Base-by-base conservation (phyloP, 1,284 basidiomycete species). In the Phaffia rhodozyma region DNA sequence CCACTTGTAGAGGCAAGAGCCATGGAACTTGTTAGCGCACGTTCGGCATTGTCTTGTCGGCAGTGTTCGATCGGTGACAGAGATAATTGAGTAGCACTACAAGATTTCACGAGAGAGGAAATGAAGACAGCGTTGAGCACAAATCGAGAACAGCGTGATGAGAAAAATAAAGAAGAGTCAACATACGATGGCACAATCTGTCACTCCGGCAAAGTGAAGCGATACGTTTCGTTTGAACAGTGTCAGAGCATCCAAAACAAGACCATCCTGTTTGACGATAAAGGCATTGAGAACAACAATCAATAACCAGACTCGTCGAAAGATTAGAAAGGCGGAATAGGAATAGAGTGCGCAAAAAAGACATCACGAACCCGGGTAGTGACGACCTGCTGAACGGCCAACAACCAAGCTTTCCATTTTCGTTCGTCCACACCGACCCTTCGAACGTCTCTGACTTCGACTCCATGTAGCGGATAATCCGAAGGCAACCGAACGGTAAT, bases 21-120 rank as follows among this genome's bases (percentile, higher is more conserved):
- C 85, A 74, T 98, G 96, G 83, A 97, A 98, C 56, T 86, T 81
- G 76, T 97, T 97, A 76, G 89, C 91, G 78, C 93, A 97, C 1
- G 89, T 97, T 74, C 84, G 86, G 78, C 96, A 99, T 0, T 90
- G 86, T 72, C 94, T 96, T 68, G 84, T 86, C 0, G 96, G 94
- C 47, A 98, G 78, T 63, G 83, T 86, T 6, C 88, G 84, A 72
- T 98, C 96, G 73, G 85, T 87, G 32, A 92, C 85, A 67, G 86
- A 89, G 72, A 99, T 94, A 71, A 97, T 91, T 16, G 91, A 94
- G 75, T 75, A 75, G 68, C 73, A 75, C 23, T 43, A 48, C 25
- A 16, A 47, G 62, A 27, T 32, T 65, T 29, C 21, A 7, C n/a
- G 48, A n/a, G 16, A 16, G 21, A 11, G 25, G 23, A 38, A 9